Evolutionary conservation across 345 rosid genomes (phyloP).

Genomic region (Anacardium occidentale): DNA sequence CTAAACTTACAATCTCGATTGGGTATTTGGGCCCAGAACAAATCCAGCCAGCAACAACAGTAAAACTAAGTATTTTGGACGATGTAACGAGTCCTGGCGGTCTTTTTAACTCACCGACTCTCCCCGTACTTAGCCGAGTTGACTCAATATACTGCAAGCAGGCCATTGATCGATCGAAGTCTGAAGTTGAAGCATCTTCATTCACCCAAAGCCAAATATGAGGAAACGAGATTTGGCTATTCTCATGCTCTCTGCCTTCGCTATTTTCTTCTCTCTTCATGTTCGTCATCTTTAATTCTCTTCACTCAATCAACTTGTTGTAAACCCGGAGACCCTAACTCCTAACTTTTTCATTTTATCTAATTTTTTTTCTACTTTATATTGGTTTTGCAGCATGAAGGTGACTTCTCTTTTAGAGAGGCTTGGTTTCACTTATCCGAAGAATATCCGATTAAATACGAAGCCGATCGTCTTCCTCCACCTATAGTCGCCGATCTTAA

Average conservation of each 20-base stretch:
- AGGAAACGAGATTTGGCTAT: constrained; percentile 96
- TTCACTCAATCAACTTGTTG: neutral
- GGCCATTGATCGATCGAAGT: constrained; percentile 23
- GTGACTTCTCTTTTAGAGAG: constrained; percentile 93
- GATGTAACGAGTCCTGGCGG: too few relatives aligned
- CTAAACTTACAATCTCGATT: too few relatives aligned
- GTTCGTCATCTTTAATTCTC: constrained; percentile 28
- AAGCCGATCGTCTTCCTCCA: constrained; percentile 89
- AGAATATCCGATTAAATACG: constrained; percentile 84
- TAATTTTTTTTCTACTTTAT: neutral
- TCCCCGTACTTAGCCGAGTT: too few relatives aligned
- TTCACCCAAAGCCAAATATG: constrained; percentile 35
- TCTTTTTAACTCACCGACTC: too few relatives aligned
- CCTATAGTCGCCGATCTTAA: constrained; percentile 90
- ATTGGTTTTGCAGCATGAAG: constrained; percentile 64
- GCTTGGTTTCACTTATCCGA: constrained; percentile 88
- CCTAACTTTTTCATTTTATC: constrained; percentile 12
- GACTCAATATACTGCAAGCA: constrained; percentile 13
- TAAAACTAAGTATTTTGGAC: too few relatives aligned
- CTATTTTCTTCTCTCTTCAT: constrained; percentile 99
- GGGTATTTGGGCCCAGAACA: too few relatives aligned
- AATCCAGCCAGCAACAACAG: too few relatives aligned
- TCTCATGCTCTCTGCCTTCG: constrained; percentile 93
- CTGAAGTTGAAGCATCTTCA: neutral
- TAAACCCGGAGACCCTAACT: constrained; percentile 24